phyloP scores from a whole-genome alignment of 352 stramenopile genomes.

The Thraustotheca clavata region DNA sequence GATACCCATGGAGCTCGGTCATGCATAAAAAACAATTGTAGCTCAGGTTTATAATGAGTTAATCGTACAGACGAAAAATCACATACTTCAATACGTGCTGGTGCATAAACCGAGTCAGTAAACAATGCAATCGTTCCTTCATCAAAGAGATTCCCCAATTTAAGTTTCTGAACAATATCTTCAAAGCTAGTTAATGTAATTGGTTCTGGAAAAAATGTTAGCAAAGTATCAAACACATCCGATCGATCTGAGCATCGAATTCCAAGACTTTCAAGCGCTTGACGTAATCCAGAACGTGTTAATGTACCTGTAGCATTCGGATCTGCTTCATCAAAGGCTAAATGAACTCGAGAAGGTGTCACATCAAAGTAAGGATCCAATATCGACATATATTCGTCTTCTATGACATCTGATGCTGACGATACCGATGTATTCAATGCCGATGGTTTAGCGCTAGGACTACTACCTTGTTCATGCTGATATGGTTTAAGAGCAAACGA shows the following conservation, averaged over 20 bases:
- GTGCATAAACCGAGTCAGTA: conserved; percentile 38
- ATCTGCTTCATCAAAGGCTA: conserved; percentile 56
- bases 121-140: conserved; percentile 50
- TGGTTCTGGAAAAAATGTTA: conserved; percentile 25
- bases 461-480: not conserved
- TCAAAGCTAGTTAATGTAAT: conserved; percentile 71
- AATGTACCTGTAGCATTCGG: conserved; percentile 39
- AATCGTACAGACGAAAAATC: conserved; percentile 70
- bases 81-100: conserved; percentile 54
- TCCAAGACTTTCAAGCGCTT: conserved; percentile 51
- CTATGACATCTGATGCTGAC: conserved; percentile 24
- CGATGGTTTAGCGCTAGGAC: not conserved
- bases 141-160: conserved; percentile 83
- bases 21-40: conserved; percentile 67
- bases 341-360: conserved; percentile 53
- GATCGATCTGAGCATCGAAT: conserved; percentile 61
- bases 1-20: conserved; percentile 69
- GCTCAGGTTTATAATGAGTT: conserved; percentile 51
- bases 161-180: conserved; percentile 73
- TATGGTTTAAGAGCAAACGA: conserved; percentile 3
- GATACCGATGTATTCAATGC: not conserved
- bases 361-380: conserved; percentile 84
- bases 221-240: conserved; percentile 54
- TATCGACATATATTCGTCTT: conserved; percentile 69
- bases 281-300: conserved; percentile 46